These are phyloP conservation scores for Kazachstania sp. DNA, from an alignment of 1,139 yeast genomes.

Conservation along the genomic window DNA sequence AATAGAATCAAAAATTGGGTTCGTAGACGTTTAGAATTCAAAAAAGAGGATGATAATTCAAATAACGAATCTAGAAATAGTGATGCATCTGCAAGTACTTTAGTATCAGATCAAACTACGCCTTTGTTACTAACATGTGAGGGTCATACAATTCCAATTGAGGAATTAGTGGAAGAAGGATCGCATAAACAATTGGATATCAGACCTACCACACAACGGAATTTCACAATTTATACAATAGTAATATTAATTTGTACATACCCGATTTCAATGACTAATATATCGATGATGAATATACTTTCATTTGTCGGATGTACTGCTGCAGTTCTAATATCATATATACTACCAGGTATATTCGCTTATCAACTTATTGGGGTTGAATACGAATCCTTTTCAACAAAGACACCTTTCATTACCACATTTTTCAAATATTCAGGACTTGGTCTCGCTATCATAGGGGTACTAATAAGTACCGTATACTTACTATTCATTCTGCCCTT, in stretches of 20 bases:
- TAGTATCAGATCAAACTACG: background rate
- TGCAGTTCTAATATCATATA: slow-evolving; percentile 85
- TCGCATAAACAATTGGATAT: slow-evolving; percentile 15
- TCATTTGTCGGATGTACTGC: slow-evolving; percentile 95
- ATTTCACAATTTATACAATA: slow-evolving; percentile 55
- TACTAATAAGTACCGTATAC: background rate
- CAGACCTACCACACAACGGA: slow-evolving; percentile 24
- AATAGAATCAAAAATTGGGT: slow-evolving; percentile 41
- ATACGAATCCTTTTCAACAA: slow-evolving; percentile 14
- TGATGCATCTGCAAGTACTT: slow-evolving; percentile 2
- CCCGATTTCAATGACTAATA: slow-evolving; percentile 64
- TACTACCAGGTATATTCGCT: slow-evolving; percentile 86
- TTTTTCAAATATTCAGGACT: slow-evolving; percentile 51
- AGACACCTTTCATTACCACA: slow-evolving; percentile 36
- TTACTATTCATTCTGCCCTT: background rate
- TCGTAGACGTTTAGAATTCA: slow-evolving; percentile 12
- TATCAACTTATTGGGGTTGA: slow-evolving; percentile 53
- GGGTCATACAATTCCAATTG: slow-evolving; percentile 10
- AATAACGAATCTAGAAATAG: background rate
- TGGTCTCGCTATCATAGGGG: slow-evolving; percentile 63
- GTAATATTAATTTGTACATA: slow-evolving; percentile 55
- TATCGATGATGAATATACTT: slow-evolving; percentile 72
- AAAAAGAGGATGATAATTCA: background rate
- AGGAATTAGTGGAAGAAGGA: slow-evolving; percentile 31
- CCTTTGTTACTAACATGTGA: slow-evolving; percentile 8